Evolutionary conservation across 768 basidiomycete genomes (phyloP).

Genomic region (Boletales sp.): DNA sequence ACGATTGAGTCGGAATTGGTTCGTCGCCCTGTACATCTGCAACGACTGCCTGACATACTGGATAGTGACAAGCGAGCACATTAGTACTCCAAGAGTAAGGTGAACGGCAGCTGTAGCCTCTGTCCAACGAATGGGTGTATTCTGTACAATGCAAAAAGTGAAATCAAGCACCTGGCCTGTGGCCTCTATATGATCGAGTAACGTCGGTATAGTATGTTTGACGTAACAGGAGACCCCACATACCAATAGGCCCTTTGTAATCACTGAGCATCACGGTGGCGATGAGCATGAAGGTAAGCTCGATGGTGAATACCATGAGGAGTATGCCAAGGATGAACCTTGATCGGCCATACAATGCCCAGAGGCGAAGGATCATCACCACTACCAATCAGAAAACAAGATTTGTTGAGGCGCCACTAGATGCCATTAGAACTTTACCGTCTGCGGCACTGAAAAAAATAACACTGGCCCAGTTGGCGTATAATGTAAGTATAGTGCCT

Average conservation of each 20-base stretch:
- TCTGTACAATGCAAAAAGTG: not conserved
- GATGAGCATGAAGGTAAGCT: not conserved
- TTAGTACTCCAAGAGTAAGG: not conserved
- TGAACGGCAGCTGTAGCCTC: not conserved
- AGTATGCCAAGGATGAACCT: not conserved
- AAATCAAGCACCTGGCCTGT: not conserved
- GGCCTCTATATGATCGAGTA: not conserved
- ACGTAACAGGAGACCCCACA: not conserved
- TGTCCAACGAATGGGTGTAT: not conserved
- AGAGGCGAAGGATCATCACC: not conserved
- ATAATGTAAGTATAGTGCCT: not conserved
- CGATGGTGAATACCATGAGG: not conserved
- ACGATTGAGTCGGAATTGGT: not conserved
- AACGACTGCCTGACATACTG: not conserved
- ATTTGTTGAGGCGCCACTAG: too few relatives aligned
- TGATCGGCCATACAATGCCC: not conserved
- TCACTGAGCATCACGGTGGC: not conserved
- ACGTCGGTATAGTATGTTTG: too few relatives aligned
- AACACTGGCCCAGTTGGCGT: not conserved
- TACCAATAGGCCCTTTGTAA: not conserved
- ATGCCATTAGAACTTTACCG: too few relatives aligned
- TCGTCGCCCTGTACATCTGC: not conserved
- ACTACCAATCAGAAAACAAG: not conserved
- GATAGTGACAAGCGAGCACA: not conserved
- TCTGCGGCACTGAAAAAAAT: not conserved